Conservation (phyloP, 257 asterid species). For the Ligustrum vulgare region DNA sequence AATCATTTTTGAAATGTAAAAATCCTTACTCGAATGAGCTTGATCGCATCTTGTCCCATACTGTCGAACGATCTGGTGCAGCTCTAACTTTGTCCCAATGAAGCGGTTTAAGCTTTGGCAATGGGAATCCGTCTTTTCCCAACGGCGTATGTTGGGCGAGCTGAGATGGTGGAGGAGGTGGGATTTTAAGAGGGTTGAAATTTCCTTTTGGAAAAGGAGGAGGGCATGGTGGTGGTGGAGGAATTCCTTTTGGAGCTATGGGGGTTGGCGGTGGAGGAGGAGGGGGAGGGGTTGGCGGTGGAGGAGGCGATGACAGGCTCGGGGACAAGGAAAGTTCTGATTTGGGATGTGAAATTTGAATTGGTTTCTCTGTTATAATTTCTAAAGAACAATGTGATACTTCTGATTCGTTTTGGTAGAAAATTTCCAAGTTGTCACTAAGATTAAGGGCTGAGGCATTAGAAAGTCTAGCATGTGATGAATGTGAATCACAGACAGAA, state of each 20-base stretch:
- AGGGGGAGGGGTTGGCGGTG: conserved; percentile 20
- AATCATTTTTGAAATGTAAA: background rate
- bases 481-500: conserved; percentile 61
- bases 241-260: conserved; percentile 34
- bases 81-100: conserved; percentile 99
- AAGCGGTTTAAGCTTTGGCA: conserved; percentile 86
- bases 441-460: conserved; percentile 57
- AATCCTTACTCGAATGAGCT: conserved; percentile 92
- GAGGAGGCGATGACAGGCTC: conserved; percentile 25
- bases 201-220: conserved; percentile 48
- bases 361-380: background rate
- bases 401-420: conserved; percentile 28
- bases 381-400: conserved; percentile 11
- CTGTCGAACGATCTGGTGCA: conserved; percentile 78
- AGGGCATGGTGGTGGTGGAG: conserved; percentile 63
- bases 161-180: conserved; percentile 74
- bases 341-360: conserved; percentile 4
- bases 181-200: conserved; percentile 28
- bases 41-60: conserved; percentile 91
- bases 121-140: conserved; percentile 75
- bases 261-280: conserved; percentile 11
- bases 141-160: conserved; percentile 38
- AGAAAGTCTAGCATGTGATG: conserved; percentile 56
- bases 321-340: conserved; percentile 17
- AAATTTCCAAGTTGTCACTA: conserved; percentile 38